Evolutionary conservation across 345 rosid species (phyloP), one percentile per base, ranked within the genome.

Genomic region (Eucalyptus cloeziana): DNA sequence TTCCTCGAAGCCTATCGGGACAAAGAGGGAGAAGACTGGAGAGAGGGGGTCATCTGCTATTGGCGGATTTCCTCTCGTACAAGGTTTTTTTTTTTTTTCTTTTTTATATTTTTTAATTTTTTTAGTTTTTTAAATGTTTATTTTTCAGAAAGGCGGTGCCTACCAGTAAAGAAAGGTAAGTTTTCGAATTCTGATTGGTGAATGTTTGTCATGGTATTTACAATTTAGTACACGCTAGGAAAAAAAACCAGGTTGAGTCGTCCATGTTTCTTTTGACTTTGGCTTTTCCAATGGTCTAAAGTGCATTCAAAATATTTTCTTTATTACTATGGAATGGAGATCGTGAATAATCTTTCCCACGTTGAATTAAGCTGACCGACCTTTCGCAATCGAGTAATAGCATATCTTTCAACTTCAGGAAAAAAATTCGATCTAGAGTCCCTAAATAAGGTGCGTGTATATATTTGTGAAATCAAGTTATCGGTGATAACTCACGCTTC

Each of bases 381-480:
- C 10, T 33, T 71, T 69, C 24, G 7, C 10, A 3, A 3, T 16
- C 6, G 13, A 69, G 2, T 19, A 21, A 76, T 21, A 19, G 19
- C 45, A 37, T 21, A 10, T 21, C 27, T 5, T 37, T 19, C 43
- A 37, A 76, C 47, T 37, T 9, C 7, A 51, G 7, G 24, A 52
- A 19, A 50, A 52, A 52, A 52, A 52, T 19, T 52, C 10, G 0
- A 4, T 52, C 2, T 52, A 19, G 58, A 52, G 10, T 52, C 5
- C 25, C 5, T 7, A 1, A 7, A 52, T 7, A 52, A 52, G 2
- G 10, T 56, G 15, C 0, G 1, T 12, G 7, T 1, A 1, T 21
- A 3, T 3, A 21, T 21, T 1, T 21, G 8, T 40, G 8, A 21
- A 21, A 76, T 21, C 15, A 21, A 37, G 3, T 10, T 1, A 37